phyloP scores from a whole-genome alignment of 192 early-diverging fungal genomes.

The Coemansia asiatica region DNA sequence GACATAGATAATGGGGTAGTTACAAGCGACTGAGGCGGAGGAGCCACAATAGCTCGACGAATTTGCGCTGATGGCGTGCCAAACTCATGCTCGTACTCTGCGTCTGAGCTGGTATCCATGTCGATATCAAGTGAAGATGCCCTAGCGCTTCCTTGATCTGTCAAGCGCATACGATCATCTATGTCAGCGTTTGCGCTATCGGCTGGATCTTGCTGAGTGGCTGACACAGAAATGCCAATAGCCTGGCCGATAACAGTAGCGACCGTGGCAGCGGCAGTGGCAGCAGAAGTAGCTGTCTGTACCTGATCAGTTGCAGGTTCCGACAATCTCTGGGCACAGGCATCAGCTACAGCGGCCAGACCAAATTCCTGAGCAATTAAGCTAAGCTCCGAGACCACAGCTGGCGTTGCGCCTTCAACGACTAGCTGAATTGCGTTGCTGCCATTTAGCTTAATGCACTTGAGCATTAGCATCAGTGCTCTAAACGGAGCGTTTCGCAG shows the following conservation, averaged over 20 bases:
- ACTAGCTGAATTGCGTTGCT: constrained; percentile 17
- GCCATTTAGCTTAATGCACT: constrained; percentile 33
- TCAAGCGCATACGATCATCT: not conserved
- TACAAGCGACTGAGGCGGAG: constrained; percentile 1
- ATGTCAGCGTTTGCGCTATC: constrained; percentile 15
- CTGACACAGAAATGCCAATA: not conserved
- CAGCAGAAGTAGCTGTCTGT: not conserved
- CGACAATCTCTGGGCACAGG: constrained; percentile 26
- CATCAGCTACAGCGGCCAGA: constrained; percentile 24
- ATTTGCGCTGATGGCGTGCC: not conserved
- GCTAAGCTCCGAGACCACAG: constrained; percentile 32
- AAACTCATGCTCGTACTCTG: constrained; percentile 12
- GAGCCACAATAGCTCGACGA: not conserved
- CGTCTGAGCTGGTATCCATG: constrained; percentile 49
- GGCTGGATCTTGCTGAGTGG: not conserved
- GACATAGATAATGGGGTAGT: constrained; percentile 6
- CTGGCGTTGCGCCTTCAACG: constrained; percentile 10
- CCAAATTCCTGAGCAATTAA: constrained; percentile 37
- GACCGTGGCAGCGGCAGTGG: not conserved
- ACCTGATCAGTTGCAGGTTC: not conserved
- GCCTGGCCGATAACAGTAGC: not conserved
- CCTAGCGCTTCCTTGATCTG: not conserved
- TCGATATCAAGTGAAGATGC: constrained; percentile 24
- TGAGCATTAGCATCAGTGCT: constrained; percentile 37
- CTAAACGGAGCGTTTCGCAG: constrained; percentile 27